Base-by-base conservation (phyloP, 2,329 filamentous ascomycete genomes). In the Cladobotryum protrusum region DNA sequence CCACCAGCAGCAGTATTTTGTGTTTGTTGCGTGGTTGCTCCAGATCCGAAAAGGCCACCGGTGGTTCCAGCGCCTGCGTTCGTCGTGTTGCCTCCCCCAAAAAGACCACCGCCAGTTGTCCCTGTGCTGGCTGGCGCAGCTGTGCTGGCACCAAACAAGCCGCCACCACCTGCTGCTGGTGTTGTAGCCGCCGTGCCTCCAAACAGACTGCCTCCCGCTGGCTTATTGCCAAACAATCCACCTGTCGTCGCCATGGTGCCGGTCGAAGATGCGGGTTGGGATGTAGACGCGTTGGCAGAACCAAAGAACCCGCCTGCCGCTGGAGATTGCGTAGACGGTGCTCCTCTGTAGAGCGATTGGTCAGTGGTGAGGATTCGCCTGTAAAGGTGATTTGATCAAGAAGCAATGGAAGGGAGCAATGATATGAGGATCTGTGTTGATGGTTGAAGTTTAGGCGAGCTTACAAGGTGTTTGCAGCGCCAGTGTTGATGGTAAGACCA, bases 401-500 rank as follows among this genome's bases (percentile, higher is more conserved):
- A 35, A 35, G 32, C 6, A 43, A 15, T 17, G 13, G 13, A 14
- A 32, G 43, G 15, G 32, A 43, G 48, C 4, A 32, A 29, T 46
- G n/a, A 19, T 40, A n/a, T 18, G 41, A 35, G 34, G 18, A 15
- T 39, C 19, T 39, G 13, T 12, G 44, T 24, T 39, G 14, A 13
- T 45, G 40, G 35, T 44, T 34, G 35, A 47, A 47, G 47, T 46
- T 32, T 47, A 44, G 52, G 49, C 56, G 46, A 41, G 49, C 66
- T 67, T 63, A 69, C 68, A 65, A 56, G 48, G 66, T 54, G 74
- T 82, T 83, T 55, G 81, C 81, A 51, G 77, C 72, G 56, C 74
- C 76, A 15, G 80, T 83, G 67, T 84, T 85, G 67, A 84, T 83
- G 61, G 76, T 81, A 56, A 84, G 72, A 61, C 77, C 79, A 61